Conservation (phyloP, 1,139 yeast species). For the Debaryomyces robertsiae region DNA sequence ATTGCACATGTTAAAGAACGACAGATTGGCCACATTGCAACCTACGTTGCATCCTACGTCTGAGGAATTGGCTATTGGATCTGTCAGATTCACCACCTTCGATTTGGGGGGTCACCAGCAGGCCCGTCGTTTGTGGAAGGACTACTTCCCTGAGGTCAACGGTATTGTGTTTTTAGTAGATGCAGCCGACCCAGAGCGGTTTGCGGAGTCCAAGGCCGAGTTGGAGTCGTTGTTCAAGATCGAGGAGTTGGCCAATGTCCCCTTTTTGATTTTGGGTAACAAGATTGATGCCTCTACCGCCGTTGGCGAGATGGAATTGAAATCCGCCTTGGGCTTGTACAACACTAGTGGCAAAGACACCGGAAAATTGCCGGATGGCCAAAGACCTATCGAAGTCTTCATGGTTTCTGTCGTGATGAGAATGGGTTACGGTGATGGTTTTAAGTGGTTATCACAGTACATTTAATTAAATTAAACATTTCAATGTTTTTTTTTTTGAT, state of each 20-base stretch:
- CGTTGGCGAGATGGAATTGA: constrained; percentile 91
- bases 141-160: constrained; percentile 97
- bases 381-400: constrained; percentile 92
- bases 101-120: constrained; percentile 98
- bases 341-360: constrained; percentile 83
- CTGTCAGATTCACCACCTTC: constrained; percentile 94
- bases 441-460: constrained; percentile 94
- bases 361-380: constrained; percentile 69
- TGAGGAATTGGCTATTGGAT: constrained; percentile 95
- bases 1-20: constrained; percentile 95
- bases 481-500: background rate
- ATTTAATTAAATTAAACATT: constrained; percentile 44
- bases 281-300: constrained; percentile 94
- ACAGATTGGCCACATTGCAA: constrained; percentile 94
- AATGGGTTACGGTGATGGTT: constrained; percentile 94
- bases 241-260: constrained; percentile 86
- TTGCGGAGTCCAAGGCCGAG: constrained; percentile 92
- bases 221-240: constrained; percentile 89
- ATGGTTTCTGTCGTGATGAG: constrained; percentile 98
- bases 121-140: constrained; percentile 99
- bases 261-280: constrained; percentile 92
- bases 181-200: constrained; percentile 95
- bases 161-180: constrained; percentile 97
- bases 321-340: constrained; percentile 85
- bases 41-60: constrained; percentile 99